Conservation (phyloP, 1,284 basidiomycete genomes). For the Afroboletus lepidellus region DNA sequence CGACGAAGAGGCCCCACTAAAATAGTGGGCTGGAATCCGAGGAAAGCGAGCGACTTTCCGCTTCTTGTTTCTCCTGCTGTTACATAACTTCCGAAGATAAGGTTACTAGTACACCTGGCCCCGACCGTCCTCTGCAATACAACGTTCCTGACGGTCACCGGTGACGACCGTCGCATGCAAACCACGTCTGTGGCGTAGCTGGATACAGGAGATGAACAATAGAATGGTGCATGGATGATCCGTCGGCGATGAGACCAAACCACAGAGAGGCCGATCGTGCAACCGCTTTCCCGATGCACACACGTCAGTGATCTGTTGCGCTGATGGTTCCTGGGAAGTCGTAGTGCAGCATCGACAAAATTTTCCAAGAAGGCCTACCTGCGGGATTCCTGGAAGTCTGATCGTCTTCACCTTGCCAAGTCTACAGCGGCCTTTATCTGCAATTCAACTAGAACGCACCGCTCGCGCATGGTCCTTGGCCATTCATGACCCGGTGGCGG, state of each 20-base stretch:
- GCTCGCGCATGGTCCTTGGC: neutral
- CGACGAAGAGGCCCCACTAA: conserved; percentile 11
- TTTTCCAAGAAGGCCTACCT: conserved; percentile 13
- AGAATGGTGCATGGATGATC: neutral
- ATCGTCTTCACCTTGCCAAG: conserved; percentile 17
- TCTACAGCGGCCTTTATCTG: conserved; percentile 1
- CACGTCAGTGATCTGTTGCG: conserved; percentile 14
- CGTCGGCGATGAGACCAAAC: neutral
- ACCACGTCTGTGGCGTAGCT: neutral
- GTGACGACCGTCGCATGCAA: neutral
- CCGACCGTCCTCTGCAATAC: conserved; percentile 14
- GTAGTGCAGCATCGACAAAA: conserved; percentile 14
- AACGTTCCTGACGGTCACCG: conserved; percentile 10
- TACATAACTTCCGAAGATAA: conserved; percentile 29
- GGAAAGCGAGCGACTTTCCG: conserved; percentile 18
- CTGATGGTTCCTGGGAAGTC: conserved; percentile 27
- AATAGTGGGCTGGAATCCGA: conserved; percentile 16
- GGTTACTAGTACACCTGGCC: conserved; percentile 21
- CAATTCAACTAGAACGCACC: conserved; percentile 3
- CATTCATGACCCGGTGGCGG: conserved; percentile 22
- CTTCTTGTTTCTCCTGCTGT: conserved; percentile 23
- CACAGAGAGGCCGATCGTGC: neutral
- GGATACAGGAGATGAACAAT: neutral
- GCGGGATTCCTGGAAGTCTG: conserved; percentile 15
- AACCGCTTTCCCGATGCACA: neutral